These are phyloP conservation scores for Ceratocystis harringtonii DNA, from an alignment of 2,329 filamentous ascomycete species.

Conservation along the genomic window DNA sequence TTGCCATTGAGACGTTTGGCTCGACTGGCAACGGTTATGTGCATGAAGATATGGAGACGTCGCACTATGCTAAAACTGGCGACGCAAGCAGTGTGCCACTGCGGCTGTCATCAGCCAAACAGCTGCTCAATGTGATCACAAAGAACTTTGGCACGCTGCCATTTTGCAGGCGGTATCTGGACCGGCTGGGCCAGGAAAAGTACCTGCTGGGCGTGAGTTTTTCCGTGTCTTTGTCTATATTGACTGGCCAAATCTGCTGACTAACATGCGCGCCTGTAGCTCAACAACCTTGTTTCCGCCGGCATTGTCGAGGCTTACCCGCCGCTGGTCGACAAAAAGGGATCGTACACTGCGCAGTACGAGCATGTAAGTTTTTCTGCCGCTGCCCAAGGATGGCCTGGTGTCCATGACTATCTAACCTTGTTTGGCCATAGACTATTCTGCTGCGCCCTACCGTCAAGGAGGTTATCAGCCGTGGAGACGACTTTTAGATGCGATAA, in stretches of 20 bases:
- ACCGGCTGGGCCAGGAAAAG: conserved; percentile 76
- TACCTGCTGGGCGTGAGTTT: conserved; percentile 63
- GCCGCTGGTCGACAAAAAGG: conserved; percentile 70
- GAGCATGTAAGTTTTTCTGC: conserved; percentile 57
- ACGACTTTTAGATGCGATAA: conserved; percentile 46
- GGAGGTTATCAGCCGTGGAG: conserved; percentile 64
- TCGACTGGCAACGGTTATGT: conserved; percentile 67
- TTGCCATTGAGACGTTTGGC: conserved; percentile 72
- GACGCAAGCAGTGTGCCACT: conserved; percentile 47
- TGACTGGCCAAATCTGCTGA: background rate
- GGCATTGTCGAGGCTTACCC: conserved; percentile 76
- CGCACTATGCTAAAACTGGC: conserved; percentile 58
- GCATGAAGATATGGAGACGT: conserved; percentile 62
- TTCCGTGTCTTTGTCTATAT: background rate
- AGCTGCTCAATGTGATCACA: conserved; percentile 65
- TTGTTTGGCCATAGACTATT: conserved; percentile 39
- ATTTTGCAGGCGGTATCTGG: conserved; percentile 70
- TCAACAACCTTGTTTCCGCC: conserved; percentile 63
- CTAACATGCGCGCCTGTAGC: conserved; percentile 26
- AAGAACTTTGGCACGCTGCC: conserved; percentile 82
- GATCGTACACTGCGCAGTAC: conserved; percentile 74
- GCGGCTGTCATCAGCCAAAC: conserved; percentile 60
- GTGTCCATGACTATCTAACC: background rate
- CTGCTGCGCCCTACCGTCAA: conserved; percentile 57
- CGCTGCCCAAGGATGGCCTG: background rate